These are phyloP conservation scores for Haematococcus sp. DNA, from an alignment of 139 green algal genomes.

Conservation along the genomic window DNA sequence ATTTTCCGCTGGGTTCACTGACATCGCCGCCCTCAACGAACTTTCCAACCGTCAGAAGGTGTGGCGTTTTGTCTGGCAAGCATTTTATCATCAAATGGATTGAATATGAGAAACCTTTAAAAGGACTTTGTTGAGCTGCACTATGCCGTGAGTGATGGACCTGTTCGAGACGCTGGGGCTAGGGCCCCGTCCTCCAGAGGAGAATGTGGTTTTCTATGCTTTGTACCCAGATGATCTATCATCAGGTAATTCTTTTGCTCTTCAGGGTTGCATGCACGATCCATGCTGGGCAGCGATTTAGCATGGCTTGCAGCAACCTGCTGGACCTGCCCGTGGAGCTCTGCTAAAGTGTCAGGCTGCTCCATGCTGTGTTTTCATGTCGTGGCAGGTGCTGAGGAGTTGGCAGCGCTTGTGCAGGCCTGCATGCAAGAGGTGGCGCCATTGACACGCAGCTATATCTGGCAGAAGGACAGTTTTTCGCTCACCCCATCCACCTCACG, in stretches of 20 bases:
- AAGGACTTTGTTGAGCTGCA: too few species aligned
- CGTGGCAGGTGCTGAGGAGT: not conserved
- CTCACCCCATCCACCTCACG: conserved; percentile 1
- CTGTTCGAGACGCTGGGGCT: conserved; percentile 35
- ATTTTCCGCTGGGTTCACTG: too few species aligned
- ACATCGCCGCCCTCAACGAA: too few species aligned
- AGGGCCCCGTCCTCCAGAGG: conserved; percentile 24
- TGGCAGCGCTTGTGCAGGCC: conserved; percentile 13
- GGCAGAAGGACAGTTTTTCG: conserved; percentile 39
- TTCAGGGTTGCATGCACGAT: too few species aligned
- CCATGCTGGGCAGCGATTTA: too few species aligned
- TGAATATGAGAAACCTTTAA: too few species aligned
- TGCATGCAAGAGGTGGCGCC: conserved; percentile 24
- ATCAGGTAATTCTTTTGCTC: conserved; percentile 7
- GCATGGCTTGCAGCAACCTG: not conserved
- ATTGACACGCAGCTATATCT: conserved; percentile 32
- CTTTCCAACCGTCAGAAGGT: too few species aligned
- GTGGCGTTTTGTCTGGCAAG: too few species aligned
- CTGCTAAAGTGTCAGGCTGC: too few species aligned
- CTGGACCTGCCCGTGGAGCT: too few species aligned
- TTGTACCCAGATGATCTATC: conserved; percentile 17
- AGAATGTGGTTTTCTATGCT: conserved; percentile 30
- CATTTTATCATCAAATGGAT: too few species aligned
- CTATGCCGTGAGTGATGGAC: too few species aligned
- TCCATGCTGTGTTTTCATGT: conserved; percentile 2